These are phyloP conservation scores for Odontarrhena argentea DNA, from an alignment of 345 rosid genomes.

Conservation along the genomic window DNA sequence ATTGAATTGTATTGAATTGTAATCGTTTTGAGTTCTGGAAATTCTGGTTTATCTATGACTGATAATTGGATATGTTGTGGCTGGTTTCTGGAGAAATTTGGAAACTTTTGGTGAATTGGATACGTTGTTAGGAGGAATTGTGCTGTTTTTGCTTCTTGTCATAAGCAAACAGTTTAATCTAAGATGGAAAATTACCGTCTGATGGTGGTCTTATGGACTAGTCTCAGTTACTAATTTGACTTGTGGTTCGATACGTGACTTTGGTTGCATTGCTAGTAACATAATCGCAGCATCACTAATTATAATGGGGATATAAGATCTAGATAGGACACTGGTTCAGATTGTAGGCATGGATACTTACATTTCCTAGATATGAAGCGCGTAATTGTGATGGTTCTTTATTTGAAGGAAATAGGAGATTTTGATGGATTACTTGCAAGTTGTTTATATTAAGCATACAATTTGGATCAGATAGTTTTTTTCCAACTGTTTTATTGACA, in stretches of 20 bases:
- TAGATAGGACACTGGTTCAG: background rate
- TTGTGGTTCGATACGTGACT: slow-evolving; percentile 10
- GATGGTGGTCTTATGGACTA: background rate
- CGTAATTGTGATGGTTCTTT: background rate
- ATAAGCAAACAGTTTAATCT: background rate
- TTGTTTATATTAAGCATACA: background rate
- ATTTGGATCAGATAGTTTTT: background rate
- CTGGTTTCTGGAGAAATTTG: slow-evolving; percentile 3
- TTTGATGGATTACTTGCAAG: slow-evolving; percentile 3
- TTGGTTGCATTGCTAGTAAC: background rate
- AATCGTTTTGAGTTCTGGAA: background rate
- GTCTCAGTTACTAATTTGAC: background rate
- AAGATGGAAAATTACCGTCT: background rate
- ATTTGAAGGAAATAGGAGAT: background rate
- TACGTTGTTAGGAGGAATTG: slow-evolving; percentile 21
- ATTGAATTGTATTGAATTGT: slow-evolving; percentile 8
- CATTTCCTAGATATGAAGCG: background rate
- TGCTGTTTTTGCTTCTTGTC: slow-evolving; percentile 7
- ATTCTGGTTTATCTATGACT: background rate
- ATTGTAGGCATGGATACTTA: background rate
- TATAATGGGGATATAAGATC: background rate
- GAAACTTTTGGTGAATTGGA: background rate
- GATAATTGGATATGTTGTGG: background rate
- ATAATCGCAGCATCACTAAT: background rate
- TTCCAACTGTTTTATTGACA: slow-evolving; percentile 5